A percentile compares a stretch with the other conserved stretches of the same genome.
Evolutionary conservation across 2,329 filamentous ascomycete species (phyloP).

Genomic region (Exophiala alcalophila): DNA sequence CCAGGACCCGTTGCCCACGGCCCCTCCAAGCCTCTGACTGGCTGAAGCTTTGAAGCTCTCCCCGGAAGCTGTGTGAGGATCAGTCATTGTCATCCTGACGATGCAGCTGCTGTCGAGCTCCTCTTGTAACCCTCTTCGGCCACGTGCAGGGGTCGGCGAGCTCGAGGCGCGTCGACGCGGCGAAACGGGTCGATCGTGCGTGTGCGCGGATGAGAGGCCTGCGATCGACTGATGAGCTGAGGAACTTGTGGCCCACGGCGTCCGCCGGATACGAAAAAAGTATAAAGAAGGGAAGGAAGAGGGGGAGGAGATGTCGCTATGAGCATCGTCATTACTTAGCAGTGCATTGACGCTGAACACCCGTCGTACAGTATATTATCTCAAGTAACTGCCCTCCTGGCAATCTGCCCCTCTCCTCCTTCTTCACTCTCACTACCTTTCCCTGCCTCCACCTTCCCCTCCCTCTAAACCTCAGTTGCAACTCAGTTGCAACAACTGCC

Average conservation of each 20-base stretch:
- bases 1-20: not conserved
- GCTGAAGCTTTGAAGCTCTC: not conserved
- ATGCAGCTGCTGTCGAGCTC: constrained; percentile 8
- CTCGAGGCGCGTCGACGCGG: too few species aligned
- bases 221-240: too few species aligned
- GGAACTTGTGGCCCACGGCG: too few species aligned
- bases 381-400: not conserved
- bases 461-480: not conserved
- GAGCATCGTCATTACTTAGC: too few species aligned
- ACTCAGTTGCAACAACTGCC: not conserved
- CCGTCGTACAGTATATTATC: too few species aligned
- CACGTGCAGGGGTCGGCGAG: constrained; percentile 15
- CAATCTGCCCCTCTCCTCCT: not conserved
- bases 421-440: constrained; percentile 1
- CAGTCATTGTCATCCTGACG: constrained; percentile 12
- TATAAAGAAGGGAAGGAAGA: too few species aligned
- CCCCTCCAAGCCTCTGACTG: too few species aligned
- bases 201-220: too few species aligned
- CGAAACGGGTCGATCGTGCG: too few species aligned
- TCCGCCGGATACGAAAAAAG: too few species aligned
- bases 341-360: too few species aligned
- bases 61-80: not conserved
- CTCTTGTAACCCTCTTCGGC: constrained; percentile 9
- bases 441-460: not conserved
- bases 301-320: too few species aligned